Evolutionary conservation across 495 filamentous ascomycete genomes (phyloP).

Genomic region (Penicillium herquei): DNA sequence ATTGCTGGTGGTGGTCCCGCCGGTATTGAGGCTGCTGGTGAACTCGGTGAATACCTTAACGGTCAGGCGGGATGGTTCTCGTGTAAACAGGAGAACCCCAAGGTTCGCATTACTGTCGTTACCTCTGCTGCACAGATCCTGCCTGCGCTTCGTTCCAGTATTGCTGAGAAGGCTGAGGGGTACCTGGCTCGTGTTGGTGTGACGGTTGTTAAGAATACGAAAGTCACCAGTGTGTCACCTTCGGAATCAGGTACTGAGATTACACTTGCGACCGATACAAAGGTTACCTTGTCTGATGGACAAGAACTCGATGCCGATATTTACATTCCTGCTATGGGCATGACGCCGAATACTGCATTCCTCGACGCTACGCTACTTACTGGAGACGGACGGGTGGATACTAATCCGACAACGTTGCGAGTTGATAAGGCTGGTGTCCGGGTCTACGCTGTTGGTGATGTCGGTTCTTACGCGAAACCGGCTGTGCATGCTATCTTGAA

Average conservation of each 20-base stretch:
- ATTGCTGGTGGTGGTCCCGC: constrained; percentile 43
- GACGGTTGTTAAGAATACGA: constrained; percentile 37
- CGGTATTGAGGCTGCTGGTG: constrained; percentile 50
- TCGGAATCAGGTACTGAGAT: constrained; percentile 24
- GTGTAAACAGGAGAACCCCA: constrained; percentile 27
- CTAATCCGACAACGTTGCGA: constrained; percentile 40
- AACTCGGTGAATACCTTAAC: constrained; percentile 51
- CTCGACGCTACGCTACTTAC: constrained; percentile 33
- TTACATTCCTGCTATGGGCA: constrained; percentile 49
- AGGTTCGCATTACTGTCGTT: constrained; percentile 44
- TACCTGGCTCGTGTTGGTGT: constrained; percentile 45
- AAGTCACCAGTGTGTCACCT: constrained; percentile 22
- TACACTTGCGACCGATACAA: constrained; percentile 17
- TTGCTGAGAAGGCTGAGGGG: constrained; percentile 38
- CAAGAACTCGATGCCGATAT: constrained; percentile 40
- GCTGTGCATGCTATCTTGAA: constrained; percentile 39
- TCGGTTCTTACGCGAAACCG: constrained; percentile 24
- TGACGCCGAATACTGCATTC: constrained; percentile 44
- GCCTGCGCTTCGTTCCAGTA: constrained; percentile 33
- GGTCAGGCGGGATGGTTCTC: constrained; percentile 32
- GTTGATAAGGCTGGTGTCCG: constrained; percentile 47
- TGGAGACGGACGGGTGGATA: constrained; percentile 37
- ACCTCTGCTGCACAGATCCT: constrained; percentile 43
- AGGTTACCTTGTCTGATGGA: constrained; percentile 36
- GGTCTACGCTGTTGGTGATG: constrained; percentile 51